phyloP scores from a whole-genome alignment of 306 rosid genomes.

The Malus sieversii region DNA sequence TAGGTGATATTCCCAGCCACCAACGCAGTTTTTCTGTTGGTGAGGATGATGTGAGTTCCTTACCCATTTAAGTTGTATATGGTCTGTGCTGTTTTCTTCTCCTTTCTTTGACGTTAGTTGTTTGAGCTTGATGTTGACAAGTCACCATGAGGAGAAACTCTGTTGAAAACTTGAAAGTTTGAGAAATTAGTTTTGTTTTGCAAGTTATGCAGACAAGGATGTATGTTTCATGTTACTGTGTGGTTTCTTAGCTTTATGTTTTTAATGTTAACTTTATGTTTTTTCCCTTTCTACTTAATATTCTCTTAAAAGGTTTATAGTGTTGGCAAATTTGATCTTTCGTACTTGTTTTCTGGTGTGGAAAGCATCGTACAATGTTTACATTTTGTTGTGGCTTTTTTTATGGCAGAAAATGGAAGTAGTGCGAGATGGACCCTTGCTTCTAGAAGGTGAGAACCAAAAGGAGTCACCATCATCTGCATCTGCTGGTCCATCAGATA shows the following conservation, averaged over 20 bases:
- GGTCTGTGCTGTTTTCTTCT: background rate
- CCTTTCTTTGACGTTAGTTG: background rate
- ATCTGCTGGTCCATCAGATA: slow-evolving; percentile 36
- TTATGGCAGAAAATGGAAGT: slow-evolving; percentile 51
- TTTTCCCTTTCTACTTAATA: background rate
- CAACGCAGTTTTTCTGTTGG: slow-evolving; percentile 66
- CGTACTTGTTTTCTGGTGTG: background rate
- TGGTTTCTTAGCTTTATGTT: slow-evolving; percentile 1
- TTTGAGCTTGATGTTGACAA: slow-evolving; percentile 1
- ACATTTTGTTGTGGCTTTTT: background rate
- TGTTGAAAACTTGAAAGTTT: background rate
- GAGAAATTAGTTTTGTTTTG: slow-evolving; percentile 5
- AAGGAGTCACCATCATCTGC: slow-evolving; percentile 44
- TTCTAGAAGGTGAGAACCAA: slow-evolving; percentile 54
- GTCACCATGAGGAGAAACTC: background rate
- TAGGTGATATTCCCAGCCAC: slow-evolving; percentile 70
- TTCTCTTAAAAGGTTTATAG: background rate
- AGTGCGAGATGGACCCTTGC: slow-evolving; percentile 43
- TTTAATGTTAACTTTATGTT: background rate
- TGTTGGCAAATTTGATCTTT: background rate
- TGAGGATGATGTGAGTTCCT: slow-evolving; percentile 78
- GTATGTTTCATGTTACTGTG: background rate
- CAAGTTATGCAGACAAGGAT: background rate
- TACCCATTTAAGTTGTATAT: background rate
- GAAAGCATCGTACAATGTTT: slow-evolving; percentile 6